These are phyloP conservation scores for Phalaenopsis aphrodite DNA, from an alignment of 106 monocot species.

Conservation along the genomic window DNA sequence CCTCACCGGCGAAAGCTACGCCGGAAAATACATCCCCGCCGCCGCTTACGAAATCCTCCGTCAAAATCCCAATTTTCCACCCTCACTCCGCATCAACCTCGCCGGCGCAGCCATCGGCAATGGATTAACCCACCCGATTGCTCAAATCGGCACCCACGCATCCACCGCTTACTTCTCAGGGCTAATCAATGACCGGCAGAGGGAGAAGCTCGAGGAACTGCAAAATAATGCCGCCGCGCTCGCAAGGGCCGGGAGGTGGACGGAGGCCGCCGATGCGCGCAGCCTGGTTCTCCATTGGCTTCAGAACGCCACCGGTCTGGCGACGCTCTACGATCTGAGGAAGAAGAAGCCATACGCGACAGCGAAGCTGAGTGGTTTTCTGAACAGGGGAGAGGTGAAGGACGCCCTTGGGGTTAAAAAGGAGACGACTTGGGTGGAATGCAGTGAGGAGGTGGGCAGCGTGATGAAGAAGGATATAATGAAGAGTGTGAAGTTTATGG, in stretches of 20 bases:
- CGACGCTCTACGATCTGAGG: constrained; percentile 55
- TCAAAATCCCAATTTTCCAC: constrained; percentile 16
- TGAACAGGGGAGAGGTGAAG: constrained; percentile 41
- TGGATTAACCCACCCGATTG: constrained; percentile 69
- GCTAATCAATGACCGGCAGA: constrained; percentile 52
- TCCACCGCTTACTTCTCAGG: constrained; percentile 51
- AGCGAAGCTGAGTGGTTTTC: constrained; percentile 19
- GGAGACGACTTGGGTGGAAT: constrained; percentile 34
- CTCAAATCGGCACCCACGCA: constrained; percentile 70
- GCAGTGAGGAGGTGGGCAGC: constrained; percentile 30
- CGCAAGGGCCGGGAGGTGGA: constrained; percentile 34
- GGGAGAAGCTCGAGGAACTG: constrained; percentile 22
- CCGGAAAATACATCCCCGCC: constrained; percentile 80
- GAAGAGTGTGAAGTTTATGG: constrained; percentile 69
- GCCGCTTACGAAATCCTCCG: constrained; percentile 39
- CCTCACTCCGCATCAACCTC: constrained; percentile 32
- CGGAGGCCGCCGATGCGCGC: constrained; percentile 41
- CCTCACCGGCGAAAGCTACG: constrained; percentile 89
- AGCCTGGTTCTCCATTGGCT: constrained; percentile 23
- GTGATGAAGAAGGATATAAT: constrained; percentile 55
- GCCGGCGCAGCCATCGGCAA: constrained; percentile 72
- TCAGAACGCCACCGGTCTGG: constrained; percentile 57
- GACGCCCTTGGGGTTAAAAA: constrained; percentile 32
- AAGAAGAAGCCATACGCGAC: constrained; percentile 40
- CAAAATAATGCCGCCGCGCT: constrained; percentile 38